Conservation (phyloP, 805 yeast genomes). For the Ogataea henricii region DNA sequence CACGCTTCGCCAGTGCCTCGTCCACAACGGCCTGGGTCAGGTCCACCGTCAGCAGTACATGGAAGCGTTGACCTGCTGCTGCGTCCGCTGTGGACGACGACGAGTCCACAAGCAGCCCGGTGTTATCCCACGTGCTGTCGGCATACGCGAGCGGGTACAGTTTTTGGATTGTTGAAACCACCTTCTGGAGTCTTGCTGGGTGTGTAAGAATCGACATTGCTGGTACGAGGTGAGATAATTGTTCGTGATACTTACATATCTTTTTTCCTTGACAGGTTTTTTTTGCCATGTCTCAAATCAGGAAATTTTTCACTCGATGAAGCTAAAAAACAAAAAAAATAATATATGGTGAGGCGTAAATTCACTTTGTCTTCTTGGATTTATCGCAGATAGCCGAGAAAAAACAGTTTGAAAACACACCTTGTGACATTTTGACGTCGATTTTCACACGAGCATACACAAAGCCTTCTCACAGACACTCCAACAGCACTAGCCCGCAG, state of each 20-base stretch:
- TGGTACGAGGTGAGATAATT: not conserved
- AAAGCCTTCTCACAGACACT: too few relatives aligned
- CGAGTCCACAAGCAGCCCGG: constrained; percentile 84
- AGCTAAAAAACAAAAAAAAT: constrained; percentile 2
- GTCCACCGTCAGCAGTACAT: constrained; percentile 74
- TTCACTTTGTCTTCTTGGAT: constrained; percentile 11
- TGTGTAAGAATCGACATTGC: constrained; percentile 12
- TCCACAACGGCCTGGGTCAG: constrained; percentile 79
- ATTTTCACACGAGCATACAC: too few relatives aligned
- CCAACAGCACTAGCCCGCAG: not conserved
- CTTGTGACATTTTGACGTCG: too few relatives aligned
- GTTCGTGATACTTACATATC: not conserved
- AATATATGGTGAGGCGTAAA: not conserved
- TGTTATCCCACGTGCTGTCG: constrained; percentile 92
- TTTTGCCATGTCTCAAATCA: too few relatives aligned
- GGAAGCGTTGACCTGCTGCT: constrained; percentile 23
- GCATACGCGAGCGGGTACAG: constrained; percentile 83
- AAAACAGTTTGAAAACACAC: not conserved
- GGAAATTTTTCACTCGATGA: constrained; percentile 1
- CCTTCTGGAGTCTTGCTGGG: constrained; percentile 40
- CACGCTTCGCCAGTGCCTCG: constrained; percentile 66
- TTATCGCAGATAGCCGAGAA: constrained; percentile 14
- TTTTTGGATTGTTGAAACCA: constrained; percentile 60
- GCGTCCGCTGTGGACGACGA: constrained; percentile 15
- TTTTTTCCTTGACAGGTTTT: not conserved